Evolutionary conservation across 2,329 filamentous ascomycete genomes (phyloP).

Genomic region (Diaporthe sp.): DNA sequence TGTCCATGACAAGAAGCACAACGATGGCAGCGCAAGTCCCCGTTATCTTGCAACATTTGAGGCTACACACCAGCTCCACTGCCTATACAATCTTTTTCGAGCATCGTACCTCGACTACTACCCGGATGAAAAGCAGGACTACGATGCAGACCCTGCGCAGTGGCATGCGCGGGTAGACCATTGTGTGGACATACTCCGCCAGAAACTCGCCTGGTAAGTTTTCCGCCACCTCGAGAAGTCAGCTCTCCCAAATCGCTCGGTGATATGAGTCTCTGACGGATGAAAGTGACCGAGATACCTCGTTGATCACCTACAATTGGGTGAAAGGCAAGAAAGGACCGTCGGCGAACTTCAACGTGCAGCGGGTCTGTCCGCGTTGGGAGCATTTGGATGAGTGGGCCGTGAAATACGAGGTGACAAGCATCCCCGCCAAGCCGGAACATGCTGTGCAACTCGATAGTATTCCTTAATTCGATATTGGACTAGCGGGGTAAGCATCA

Average conservation of each 20-base stretch:
- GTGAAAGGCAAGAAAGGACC: background rate
- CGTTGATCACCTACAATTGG: background rate
- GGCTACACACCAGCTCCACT: background rate
- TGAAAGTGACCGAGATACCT: background rate
- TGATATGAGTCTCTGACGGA: background rate
- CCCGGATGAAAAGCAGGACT: background rate
- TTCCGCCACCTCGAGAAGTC: background rate
- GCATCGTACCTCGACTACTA: conserved; percentile 5
- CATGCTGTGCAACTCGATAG: conserved; percentile 1
- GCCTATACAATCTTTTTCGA: conserved; percentile 1
- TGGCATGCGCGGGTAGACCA: background rate
- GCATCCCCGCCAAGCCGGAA: background rate
- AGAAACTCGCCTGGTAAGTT: background rate
- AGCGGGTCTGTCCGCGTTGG: conserved; percentile 1
- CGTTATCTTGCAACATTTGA: background rate
- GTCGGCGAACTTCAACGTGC: background rate
- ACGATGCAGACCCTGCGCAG: background rate
- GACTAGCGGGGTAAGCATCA: background rate
- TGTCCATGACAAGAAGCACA: background rate
- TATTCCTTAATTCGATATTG: background rate
- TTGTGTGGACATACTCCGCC: background rate
- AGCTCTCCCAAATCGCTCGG: background rate
- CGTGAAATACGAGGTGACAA: conserved; percentile 1
- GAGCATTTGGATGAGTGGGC: background rate
- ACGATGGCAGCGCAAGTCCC: background rate